A percentile compares a stretch with the other conserved stretches of the same genome.
Evolutionary conservation across 2,329 filamentous ascomycete species (phyloP).

Genomic region (Cladosporium cucumerinum): DNA sequence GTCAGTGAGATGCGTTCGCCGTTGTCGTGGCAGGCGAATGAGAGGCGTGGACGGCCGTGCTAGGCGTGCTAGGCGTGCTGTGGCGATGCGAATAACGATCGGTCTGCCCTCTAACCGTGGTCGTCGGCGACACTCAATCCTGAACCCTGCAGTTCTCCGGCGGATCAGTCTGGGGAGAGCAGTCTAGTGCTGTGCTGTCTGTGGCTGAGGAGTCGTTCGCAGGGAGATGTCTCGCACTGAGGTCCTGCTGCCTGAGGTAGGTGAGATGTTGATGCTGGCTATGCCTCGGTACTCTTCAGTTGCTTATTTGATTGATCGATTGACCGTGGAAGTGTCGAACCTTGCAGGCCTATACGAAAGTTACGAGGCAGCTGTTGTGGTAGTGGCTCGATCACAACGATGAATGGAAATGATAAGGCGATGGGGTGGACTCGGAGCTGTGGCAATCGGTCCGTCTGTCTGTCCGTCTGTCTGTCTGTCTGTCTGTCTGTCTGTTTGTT

Average conservation of each 20-base stretch:
- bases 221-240: neutral
- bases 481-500: too few species aligned
- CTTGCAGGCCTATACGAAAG: neutral
- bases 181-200: neutral
- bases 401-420: neutral
- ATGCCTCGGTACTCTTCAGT: neutral
- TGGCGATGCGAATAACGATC: conserved; percentile 12
- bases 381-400: neutral
- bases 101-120: conserved; percentile 11
- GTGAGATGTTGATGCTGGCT: neutral
- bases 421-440: neutral
- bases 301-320: neutral
- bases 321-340: neutral
- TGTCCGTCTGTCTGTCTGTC: too few species aligned
- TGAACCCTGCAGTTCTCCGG: neutral
- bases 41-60: neutral
- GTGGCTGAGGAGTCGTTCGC: neutral
- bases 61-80: neutral
- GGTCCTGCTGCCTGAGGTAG: neutral
- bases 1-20: conserved; percentile 1
- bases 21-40: neutral
- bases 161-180: conserved; percentile 6
- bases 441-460: neutral
- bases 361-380: neutral
- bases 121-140: conserved; percentile 3